Percentiles rank a stretch among this genome's conserved stretches.
Conservation (phyloP, 345 rosid species). For the Citrus sp. region DNA sequence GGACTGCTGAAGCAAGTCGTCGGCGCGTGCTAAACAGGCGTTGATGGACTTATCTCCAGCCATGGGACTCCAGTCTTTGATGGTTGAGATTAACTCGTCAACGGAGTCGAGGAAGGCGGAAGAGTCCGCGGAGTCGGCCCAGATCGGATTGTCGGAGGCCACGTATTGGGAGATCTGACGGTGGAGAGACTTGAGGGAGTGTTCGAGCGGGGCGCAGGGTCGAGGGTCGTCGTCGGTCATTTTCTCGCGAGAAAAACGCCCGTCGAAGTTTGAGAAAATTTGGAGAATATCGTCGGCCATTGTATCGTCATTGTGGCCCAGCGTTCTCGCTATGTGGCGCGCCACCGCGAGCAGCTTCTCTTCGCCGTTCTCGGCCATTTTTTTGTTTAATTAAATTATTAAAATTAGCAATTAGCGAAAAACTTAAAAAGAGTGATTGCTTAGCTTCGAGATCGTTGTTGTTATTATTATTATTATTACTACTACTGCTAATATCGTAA, state of each 20-base stretch:
- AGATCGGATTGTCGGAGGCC: slow-evolving; percentile 59
- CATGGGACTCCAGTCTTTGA: slow-evolving; percentile 54
- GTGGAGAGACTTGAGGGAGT: slow-evolving; percentile 45
- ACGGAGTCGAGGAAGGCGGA: slow-evolving; percentile 68
- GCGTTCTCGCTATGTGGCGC: slow-evolving; percentile 87
- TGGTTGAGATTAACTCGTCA: slow-evolving; percentile 55
- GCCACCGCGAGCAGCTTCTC: slow-evolving; percentile 88
- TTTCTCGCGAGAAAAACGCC: slow-evolving; percentile 83
- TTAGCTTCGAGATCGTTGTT: too few relatives aligned
- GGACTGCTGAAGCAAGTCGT: slow-evolving; percentile 73
- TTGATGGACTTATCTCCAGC: slow-evolving; percentile 44
- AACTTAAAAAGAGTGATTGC: too few relatives aligned
- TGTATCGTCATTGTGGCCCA: slow-evolving; percentile 81
- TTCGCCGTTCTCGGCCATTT: slow-evolving; percentile 70
- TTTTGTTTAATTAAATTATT: not conserved
- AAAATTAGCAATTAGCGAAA: too few relatives aligned
- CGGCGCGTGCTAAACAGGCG: slow-evolving; percentile 65
- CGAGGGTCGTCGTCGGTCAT: slow-evolving; percentile 43
- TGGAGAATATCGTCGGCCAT: slow-evolving; percentile 89
- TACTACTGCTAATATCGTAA: not conserved
- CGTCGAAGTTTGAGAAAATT: slow-evolving; percentile 88
- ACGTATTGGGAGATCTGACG: slow-evolving; percentile 78
- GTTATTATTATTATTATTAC: too few relatives aligned
- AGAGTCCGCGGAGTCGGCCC: slow-evolving; percentile 82
- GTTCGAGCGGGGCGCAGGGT: slow-evolving; percentile 45